A percentile compares a stretch with the other conserved stretches of the same genome.
Conservation (phyloP, 2,329 filamentous ascomycete genomes). For the Neofusicoccum cordaticola region DNA sequence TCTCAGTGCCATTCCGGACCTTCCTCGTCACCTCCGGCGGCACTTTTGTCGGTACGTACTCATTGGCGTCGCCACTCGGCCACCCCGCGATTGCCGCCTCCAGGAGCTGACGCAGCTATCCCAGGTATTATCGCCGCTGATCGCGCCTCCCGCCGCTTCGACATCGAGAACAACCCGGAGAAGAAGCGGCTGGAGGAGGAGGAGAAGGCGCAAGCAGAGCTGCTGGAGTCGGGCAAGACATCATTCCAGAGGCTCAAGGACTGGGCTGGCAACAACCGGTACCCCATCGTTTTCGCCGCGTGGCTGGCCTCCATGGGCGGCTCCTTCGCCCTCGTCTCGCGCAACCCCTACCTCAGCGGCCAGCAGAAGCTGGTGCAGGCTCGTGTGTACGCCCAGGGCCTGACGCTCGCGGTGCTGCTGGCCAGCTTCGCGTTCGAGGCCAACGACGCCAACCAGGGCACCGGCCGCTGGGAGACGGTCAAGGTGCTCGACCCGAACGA, state of each 20-base stretch:
- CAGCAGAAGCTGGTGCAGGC: conserved; percentile 91
- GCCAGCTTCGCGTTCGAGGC: conserved; percentile 80
- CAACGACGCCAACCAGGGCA: conserved; percentile 71
- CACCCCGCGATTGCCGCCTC: not conserved
- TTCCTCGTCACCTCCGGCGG: conserved; percentile 82
- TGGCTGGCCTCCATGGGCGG: conserved; percentile 80
- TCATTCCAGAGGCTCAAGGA: conserved; percentile 60
- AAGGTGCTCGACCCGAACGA: conserved; percentile 77
- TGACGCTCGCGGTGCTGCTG: conserved; percentile 81
- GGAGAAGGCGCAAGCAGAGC: conserved; percentile 32
- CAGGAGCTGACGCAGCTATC: conserved; percentile 19
- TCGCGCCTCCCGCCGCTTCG: conserved; percentile 66
- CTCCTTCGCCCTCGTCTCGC: conserved; percentile 71
- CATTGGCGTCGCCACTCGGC: not conserved
- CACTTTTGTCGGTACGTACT: conserved; percentile 67
- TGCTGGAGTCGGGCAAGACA: conserved; percentile 55
- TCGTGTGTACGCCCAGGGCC: conserved; percentile 86
- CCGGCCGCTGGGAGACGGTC: conserved; percentile 80
- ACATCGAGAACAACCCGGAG: conserved; percentile 66
- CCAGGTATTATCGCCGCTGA: conserved; percentile 78
- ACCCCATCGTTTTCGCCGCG: conserved; percentile 76
- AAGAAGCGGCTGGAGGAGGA: conserved; percentile 55
- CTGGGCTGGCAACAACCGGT: conserved; percentile 78
- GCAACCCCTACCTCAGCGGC: conserved; percentile 70
- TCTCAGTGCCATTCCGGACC: conserved; percentile 85